Evolutionary conservation across 306 rosid genomes (phyloP), one percentile per base, ranked within the genome.

Genomic region (Boehmeria nivea): DNA sequence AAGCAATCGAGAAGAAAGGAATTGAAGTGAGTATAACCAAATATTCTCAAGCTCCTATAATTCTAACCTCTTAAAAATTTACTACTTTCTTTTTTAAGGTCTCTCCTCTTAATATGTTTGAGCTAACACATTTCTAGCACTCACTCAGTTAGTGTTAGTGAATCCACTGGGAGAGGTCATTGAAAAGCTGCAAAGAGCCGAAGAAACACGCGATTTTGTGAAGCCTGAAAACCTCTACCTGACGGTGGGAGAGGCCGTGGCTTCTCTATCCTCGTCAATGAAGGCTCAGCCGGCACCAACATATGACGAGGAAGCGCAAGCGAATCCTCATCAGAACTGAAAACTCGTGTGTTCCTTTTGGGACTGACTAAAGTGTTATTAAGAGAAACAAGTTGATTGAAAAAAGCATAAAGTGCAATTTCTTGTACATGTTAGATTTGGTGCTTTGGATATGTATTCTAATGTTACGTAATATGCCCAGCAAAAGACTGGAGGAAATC

Each of bases 141-240:
- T 63, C 42, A 52, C 12, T 9, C 76, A 91, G 98, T 74, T 91
- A 44, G 83, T 81, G 60, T 59, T 91, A 82, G 98, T 87, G 85
- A 87, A 91, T 47, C 98, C 98, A 50, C 42, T 87, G 73, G 83
- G 87, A n/a, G 98, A 84, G 59, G 93, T 87, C 11, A 25, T 91
- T 28, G 89, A 72, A 8, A 91, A 82, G 74, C 51, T 91, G 59
- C 68, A 55, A 46, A 78, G 54, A 56, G 83, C 79, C 55, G 82
- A 82, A 60, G 80, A 65, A 65, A 72, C 54, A 19, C 49, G 62
- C 0, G 85, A 83, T 8, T 51, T 80, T 11, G 42, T 68, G 52
- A 66, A 34, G 74, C 45, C 70, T 12, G 76, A 84, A 15, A 63
- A 34, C 48, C 85, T 91, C 24, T 91, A 72, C 75, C 39, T 91